Percentiles rank a stretch among this genome's conserved stretches.
Evolutionary conservation across 1,139 yeast species (phyloP).

Genomic region (Saccharomyces hybrid): DNA sequence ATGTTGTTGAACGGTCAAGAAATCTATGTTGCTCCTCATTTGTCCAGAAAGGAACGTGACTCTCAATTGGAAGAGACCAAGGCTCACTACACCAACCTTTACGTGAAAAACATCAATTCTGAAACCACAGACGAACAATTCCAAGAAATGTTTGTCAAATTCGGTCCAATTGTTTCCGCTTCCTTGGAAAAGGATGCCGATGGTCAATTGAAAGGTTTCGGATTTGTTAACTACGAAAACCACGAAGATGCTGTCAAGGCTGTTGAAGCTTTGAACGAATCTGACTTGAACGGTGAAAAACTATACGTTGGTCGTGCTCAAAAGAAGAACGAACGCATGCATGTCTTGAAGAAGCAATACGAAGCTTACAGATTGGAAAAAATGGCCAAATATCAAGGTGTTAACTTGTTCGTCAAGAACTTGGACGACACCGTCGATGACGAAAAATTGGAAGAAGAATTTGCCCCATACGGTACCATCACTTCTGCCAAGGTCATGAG

Average conservation of each 20-base stretch:
- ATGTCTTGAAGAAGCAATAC: constrained; percentile 92
- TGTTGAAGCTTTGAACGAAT: constrained; percentile 85
- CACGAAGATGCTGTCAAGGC: constrained; percentile 90
- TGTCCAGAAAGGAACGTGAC: constrained; percentile 91
- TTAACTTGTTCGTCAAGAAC: constrained; percentile 93
- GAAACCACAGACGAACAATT: constrained; percentile 71
- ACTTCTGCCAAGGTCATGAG: constrained; percentile 96
- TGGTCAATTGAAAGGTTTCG: constrained; percentile 93
- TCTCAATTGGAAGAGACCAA: constrained; percentile 87
- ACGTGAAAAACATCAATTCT: constrained; percentile 78
- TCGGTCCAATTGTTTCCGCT: constrained; percentile 80
- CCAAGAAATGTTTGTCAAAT: constrained; percentile 60
- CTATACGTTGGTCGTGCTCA: constrained; percentile 98
- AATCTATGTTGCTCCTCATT: constrained; percentile 93
- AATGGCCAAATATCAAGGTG: constrained; percentile 93
- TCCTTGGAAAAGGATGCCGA: constrained; percentile 75
- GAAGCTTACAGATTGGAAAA: constrained; percentile 91
- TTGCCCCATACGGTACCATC: constrained; percentile 88
- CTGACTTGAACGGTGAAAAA: constrained; percentile 76
- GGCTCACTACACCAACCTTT: constrained; percentile 92
- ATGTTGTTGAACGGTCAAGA: constrained; percentile 96
- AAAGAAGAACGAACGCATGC: constrained; percentile 96
- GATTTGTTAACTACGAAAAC: constrained; percentile 82
- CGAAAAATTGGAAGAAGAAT: constrained; percentile 86
- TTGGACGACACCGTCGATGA: constrained; percentile 90